These are phyloP conservation scores for Dichomitus squalens DNA, from an alignment of 1,284 basidiomycete genomes.

Conservation along the genomic window DNA sequence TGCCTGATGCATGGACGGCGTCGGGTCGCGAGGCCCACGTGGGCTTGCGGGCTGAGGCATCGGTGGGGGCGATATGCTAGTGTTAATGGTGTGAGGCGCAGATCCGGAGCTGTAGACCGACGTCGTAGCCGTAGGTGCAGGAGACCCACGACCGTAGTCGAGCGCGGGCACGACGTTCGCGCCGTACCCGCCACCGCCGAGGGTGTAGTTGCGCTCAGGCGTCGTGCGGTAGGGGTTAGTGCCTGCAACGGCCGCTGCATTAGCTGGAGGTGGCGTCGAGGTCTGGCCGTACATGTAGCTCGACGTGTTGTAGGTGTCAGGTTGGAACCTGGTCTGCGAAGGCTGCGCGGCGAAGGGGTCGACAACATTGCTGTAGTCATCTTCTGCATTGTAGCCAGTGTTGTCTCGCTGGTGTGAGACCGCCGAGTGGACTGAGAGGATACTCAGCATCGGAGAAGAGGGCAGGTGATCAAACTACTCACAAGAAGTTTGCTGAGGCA, in stretches of 20 bases:
- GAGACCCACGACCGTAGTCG: slow-evolving; percentile 20
- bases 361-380: slow-evolving; percentile 43
- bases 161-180: slow-evolving; percentile 43
- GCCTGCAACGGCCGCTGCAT: slow-evolving; percentile 22
- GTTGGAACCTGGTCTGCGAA: slow-evolving; percentile 38
- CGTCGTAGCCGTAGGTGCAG: slow-evolving; percentile 23
- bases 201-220: slow-evolving; percentile 56
- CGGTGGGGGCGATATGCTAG: slow-evolving; percentile 12
- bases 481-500: slow-evolving; percentile 58
- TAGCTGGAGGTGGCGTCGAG: slow-evolving; percentile 23
- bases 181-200: slow-evolving; percentile 61
- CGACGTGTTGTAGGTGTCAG: slow-evolving; percentile 44
- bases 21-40: slow-evolving; percentile 21
- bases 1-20: slow-evolving; percentile 9
- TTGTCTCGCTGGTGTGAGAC: slow-evolving; percentile 45
- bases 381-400: slow-evolving; percentile 40
- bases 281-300: slow-evolving; percentile 29
- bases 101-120: slow-evolving; percentile 22
- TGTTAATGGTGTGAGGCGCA: slow-evolving; percentile 28
- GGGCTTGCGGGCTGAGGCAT: slow-evolving; percentile 23
- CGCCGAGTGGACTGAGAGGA: slow-evolving; percentile 49
- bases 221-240: slow-evolving; percentile 30
- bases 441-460: neutral
- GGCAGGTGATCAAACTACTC: slow-evolving; percentile 28
- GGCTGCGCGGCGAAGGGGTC: slow-evolving; percentile 50